Percentiles rank a stretch among this genome's conserved stretches.
phyloP scores from a whole-genome alignment of 768 basidiomycete genomes.

The Obba rivulosa region DNA sequence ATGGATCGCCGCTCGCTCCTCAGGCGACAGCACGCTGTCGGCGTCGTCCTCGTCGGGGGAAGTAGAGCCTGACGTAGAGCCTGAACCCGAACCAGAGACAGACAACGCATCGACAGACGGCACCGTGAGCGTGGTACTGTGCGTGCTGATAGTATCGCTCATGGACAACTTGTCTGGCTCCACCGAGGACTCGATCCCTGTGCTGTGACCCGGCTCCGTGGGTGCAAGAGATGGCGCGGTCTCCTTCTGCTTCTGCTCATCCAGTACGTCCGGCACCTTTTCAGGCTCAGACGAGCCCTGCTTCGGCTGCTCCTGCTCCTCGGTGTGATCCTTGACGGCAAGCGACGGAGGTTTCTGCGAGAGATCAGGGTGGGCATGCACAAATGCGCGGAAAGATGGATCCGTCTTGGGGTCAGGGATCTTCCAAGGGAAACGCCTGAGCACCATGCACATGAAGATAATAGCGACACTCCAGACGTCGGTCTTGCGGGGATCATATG shows the following conservation, averaged over 20 bases:
- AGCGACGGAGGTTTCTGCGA: slow-evolving; percentile 29
- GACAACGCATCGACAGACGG: slow-evolving; percentile 7
- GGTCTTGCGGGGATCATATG: slow-evolving; percentile 94
- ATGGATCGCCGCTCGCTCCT: background rate
- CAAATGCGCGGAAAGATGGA: slow-evolving; percentile 85
- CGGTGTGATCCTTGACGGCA: slow-evolving; percentile 1
- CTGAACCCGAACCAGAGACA: background rate
- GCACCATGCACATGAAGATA: slow-evolving; percentile 99
- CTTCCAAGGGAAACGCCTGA: slow-evolving; percentile 98
- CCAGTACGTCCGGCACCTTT: background rate
- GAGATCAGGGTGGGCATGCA: slow-evolving; percentile 89
- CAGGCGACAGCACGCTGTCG: slow-evolving; percentile 4
- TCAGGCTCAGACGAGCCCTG: background rate
- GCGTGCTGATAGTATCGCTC: slow-evolving; percentile 7
- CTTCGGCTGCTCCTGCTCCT: slow-evolving; percentile 1
- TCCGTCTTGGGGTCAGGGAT: slow-evolving; percentile 94
- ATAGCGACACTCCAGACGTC: slow-evolving; percentile 99
- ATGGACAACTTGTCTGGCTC: slow-evolving; percentile 10
- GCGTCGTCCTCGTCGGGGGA: slow-evolving; percentile 6
- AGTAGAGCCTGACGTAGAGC: background rate
- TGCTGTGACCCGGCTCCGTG: slow-evolving; percentile 6
- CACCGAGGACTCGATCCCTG: slow-evolving; percentile 7
- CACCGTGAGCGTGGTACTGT: slow-evolving; percentile 15
- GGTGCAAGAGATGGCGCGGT: slow-evolving; percentile 6
- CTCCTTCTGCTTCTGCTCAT: slow-evolving; percentile 7